Evolutionary conservation across 768 basidiomycete species (phyloP).

Genomic region (Boletus tomentosulus): DNA sequence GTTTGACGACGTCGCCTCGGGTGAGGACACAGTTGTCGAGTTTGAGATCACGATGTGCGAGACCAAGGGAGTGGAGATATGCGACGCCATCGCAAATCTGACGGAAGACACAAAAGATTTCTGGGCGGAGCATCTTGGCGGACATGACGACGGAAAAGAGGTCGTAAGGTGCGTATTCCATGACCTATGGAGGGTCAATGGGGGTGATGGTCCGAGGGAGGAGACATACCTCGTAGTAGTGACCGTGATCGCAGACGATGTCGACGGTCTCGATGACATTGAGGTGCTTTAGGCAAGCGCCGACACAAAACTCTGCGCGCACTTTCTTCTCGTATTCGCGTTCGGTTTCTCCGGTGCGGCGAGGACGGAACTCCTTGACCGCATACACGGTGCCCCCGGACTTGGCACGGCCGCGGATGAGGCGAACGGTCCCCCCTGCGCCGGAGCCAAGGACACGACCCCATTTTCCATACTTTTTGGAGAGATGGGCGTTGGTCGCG

Average conservation of each 20-base stretch:
- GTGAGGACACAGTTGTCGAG: slow-evolving; percentile 99
- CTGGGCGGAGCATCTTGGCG: slow-evolving; percentile 95
- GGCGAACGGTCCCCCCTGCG: slow-evolving; percentile 95
- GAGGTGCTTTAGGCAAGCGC: slow-evolving; percentile 86
- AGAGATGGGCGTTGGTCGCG: slow-evolving; percentile 83
- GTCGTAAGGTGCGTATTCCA: slow-evolving; percentile 99
- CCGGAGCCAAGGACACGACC: slow-evolving; percentile 92
- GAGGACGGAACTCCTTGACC: slow-evolving; percentile 95
- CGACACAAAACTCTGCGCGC: slow-evolving; percentile 98
- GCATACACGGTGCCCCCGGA: slow-evolving; percentile 84
- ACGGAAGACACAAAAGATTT: slow-evolving; percentile 98
- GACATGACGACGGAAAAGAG: slow-evolving; percentile 99
- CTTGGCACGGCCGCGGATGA: slow-evolving; percentile 86
- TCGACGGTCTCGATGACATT: slow-evolving; percentile 99
- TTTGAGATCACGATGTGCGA: slow-evolving; percentile 98
- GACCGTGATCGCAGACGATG: slow-evolving; percentile 95
- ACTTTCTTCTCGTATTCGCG: slow-evolving; percentile 99
- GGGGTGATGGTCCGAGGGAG: not conserved
- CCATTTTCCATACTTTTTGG: slow-evolving; percentile 99
- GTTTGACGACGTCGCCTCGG: slow-evolving; percentile 88
- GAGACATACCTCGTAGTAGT: slow-evolving; percentile 87
- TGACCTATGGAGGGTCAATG: slow-evolving; percentile 57
- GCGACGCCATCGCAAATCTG: slow-evolving; percentile 98
- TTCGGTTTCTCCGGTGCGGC: slow-evolving; percentile 82
- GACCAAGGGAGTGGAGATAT: slow-evolving; percentile 95